Percentiles rank a stretch among this genome's conserved stretches.
Evolutionary conservation across 1,139 yeast species (phyloP).

Genomic region (Ogataea hybrid): DNA sequence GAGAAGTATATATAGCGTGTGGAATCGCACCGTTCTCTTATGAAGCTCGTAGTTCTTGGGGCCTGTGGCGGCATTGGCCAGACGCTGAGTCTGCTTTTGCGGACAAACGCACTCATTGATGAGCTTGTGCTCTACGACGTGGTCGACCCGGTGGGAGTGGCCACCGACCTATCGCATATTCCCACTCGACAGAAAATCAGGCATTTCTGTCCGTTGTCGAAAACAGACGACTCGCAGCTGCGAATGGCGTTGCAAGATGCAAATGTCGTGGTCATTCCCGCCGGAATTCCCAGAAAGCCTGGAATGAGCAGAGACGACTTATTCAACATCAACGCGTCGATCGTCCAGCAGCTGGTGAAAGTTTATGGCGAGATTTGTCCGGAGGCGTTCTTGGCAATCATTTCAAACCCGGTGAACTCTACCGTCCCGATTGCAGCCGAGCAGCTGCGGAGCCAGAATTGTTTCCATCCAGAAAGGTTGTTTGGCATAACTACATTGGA

Average conservation of each 20-base stretch:
- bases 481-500: constrained; percentile 95
- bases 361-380: constrained; percentile 74
- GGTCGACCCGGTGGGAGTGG: constrained; percentile 87
- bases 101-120: constrained; percentile 54
- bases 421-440: constrained; percentile 92
- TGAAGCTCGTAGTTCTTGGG: constrained; percentile 69
- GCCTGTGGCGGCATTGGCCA: constrained; percentile 94
- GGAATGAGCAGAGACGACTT: constrained; percentile 98
- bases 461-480: constrained; percentile 72
- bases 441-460: constrained; percentile 70
- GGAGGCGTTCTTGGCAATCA: constrained; percentile 70
- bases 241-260: constrained; percentile 62
- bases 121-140: constrained; percentile 84
- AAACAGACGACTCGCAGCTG: constrained; percentile 46
- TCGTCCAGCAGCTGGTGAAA: constrained; percentile 78
- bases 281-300: constrained; percentile 97
- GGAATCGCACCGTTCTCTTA: not conserved
- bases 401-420: constrained; percentile 95
- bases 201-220: constrained; percentile 65
- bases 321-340: constrained; percentile 89
- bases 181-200: constrained; percentile 73
- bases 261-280: constrained; percentile 84
- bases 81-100: constrained; percentile 82
- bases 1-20: constrained; percentile 4
- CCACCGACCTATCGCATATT: constrained; percentile 86